Evolutionary conservation across 805 yeast species (phyloP).

Genomic region (Brettanomyces bruxellensis): DNA sequence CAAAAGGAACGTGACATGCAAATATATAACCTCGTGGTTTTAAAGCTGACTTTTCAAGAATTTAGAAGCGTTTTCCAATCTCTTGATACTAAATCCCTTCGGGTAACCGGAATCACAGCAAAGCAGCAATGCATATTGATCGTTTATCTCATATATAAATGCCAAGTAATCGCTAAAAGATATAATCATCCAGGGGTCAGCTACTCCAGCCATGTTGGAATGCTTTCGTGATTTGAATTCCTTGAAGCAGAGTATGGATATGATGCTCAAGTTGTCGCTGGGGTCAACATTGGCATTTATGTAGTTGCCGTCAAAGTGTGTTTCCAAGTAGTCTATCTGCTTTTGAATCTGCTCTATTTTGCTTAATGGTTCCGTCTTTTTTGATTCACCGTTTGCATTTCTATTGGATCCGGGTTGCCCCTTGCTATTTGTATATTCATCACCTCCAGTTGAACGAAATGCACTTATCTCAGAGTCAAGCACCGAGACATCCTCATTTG

Average conservation of each 20-base stretch:
- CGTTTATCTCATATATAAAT: slow-evolving; percentile 15
- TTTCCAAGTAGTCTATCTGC: slow-evolving; percentile 9
- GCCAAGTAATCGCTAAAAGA: slow-evolving; percentile 17
- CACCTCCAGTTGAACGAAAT: background rate
- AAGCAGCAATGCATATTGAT: slow-evolving; percentile 18
- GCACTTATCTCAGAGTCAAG: no score
- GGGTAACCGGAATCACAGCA: slow-evolving; percentile 22
- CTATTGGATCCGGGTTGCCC: background rate
- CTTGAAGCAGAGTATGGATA: slow-evolving; percentile 20
- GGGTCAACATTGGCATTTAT: slow-evolving; percentile 23
- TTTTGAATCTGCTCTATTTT: slow-evolving; percentile 6
- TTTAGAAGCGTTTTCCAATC: slow-evolving; percentile 11
- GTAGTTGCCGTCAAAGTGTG: slow-evolving; percentile 15
- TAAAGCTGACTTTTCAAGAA: background rate
- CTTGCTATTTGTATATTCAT: background rate
- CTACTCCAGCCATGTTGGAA: background rate
- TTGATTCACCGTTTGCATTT: background rate
- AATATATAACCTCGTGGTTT: background rate
- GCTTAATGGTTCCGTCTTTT: background rate
- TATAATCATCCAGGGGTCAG: slow-evolving; percentile 17
- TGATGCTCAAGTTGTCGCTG: slow-evolving; percentile 21
- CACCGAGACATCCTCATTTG: background rate
- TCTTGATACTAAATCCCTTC: slow-evolving; percentile 20
- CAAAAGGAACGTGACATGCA: background rate
- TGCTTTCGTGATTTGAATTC: slow-evolving; percentile 17